phyloP scores from a whole-genome alignment of 1,284 basidiomycete species.

The Vanrija pseudolonga region DNA sequence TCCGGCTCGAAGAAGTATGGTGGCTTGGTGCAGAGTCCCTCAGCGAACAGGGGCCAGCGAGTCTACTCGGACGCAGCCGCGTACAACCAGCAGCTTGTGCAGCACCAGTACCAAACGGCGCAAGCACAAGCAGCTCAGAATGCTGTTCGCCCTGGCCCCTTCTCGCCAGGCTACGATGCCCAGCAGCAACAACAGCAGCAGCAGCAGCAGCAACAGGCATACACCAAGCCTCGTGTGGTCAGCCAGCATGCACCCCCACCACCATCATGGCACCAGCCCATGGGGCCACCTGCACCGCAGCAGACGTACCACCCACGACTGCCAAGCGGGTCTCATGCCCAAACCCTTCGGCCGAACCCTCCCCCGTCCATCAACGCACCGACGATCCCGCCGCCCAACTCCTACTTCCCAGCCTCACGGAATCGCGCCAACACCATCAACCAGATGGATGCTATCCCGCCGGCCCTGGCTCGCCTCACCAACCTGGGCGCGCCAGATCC shows the following conservation, averaged over 20 bases:
- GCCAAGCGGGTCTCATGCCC: conserved; percentile 9
- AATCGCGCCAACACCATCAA: conserved; percentile 80
- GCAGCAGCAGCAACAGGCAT: conserved; percentile 9
- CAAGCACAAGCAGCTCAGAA: conserved; percentile 52
- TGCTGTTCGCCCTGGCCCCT: conserved; percentile 30
- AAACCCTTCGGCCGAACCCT: conserved; percentile 35
- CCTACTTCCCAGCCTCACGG: conserved; percentile 63
- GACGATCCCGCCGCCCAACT: conserved; percentile 52
- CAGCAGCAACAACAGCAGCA: conserved; percentile 7
- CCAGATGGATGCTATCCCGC: conserved; percentile 83
- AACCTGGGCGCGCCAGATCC: conserved; percentile 80
- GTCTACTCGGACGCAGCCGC: conserved; percentile 88
- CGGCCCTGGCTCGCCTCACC: conserved; percentile 79
- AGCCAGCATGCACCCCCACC: conserved; percentile 42
- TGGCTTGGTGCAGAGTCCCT: conserved; percentile 67
- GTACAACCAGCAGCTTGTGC: conserved; percentile 89
- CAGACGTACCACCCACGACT: conserved; percentile 31
- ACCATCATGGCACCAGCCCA: conserved; percentile 18
- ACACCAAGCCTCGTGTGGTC: conserved; percentile 9
- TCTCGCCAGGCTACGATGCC: conserved; percentile 33
- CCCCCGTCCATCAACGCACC: conserved; percentile 44
- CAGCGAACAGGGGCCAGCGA: conserved; percentile 68
- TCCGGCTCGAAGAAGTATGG: conserved; percentile 70
- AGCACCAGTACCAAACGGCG: conserved; percentile 89
- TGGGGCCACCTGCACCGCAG: conserved; percentile 23